phyloP scores from a whole-genome alignment of 352 stramenopile species.

The Globisporangium viniferum region DNA sequence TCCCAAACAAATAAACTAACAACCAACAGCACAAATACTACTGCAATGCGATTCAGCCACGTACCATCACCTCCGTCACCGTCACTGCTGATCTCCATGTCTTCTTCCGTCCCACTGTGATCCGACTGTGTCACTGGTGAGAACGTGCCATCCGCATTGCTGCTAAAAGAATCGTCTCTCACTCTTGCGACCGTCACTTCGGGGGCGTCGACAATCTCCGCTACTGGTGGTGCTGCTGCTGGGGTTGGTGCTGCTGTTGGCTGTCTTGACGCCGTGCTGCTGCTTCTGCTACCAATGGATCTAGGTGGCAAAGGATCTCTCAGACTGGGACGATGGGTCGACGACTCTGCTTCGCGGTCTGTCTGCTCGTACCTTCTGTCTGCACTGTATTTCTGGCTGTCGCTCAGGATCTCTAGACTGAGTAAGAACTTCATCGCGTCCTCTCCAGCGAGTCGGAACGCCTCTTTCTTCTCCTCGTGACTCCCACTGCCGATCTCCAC shows the following conservation, averaged over 20 bases:
- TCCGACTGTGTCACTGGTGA: slow-evolving; percentile 14
- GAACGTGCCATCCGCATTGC: slow-evolving; percentile 6
- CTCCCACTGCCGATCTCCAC: slow-evolving; percentile 72
- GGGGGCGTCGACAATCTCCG: slow-evolving; percentile 7
- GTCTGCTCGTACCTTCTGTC: not conserved
- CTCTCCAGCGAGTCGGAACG: slow-evolving; percentile 40
- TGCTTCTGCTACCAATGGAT: not conserved
- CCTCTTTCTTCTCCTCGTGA: slow-evolving; percentile 44
- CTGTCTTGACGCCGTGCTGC: not conserved
- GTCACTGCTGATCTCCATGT: slow-evolving; percentile 22
- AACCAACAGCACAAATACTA: not conserved
- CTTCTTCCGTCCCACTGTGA: slow-evolving; percentile 14
- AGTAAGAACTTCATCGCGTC: slow-evolving; percentile 47
- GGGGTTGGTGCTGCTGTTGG: not conserved
- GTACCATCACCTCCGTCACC: slow-evolving; percentile 7
- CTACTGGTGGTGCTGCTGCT: not conserved
- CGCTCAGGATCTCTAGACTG: slow-evolving; percentile 17
- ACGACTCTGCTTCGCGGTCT: slow-evolving; percentile 4
- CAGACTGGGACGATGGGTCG: not conserved
- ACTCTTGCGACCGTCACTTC: slow-evolving; percentile 8
- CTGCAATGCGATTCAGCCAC: not conserved
- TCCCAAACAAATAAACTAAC: not conserved
- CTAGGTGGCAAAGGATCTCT: not conserved
- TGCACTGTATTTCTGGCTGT: slow-evolving; percentile 8
- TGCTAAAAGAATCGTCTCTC: slow-evolving; percentile 10